These are phyloP conservation scores for Cenchrus fungigraminus DNA, from an alignment of 176 grass and related monocot species.

Conservation along the genomic window DNA sequence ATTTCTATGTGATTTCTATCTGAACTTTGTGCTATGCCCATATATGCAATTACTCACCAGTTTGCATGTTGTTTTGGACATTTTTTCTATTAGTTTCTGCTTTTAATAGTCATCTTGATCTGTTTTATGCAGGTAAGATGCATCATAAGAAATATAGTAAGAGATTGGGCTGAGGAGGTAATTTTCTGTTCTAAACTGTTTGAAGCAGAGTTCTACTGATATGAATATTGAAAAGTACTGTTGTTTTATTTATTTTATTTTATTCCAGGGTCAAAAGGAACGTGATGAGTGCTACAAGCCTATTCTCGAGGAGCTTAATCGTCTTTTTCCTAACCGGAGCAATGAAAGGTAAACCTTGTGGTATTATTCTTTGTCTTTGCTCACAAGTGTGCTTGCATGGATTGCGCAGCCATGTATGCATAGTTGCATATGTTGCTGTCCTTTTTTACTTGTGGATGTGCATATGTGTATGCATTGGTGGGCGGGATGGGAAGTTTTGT, in stretches of 20 bases:
- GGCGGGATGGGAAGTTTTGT: constrained; percentile 18
- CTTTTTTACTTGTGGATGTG: constrained; percentile 5
- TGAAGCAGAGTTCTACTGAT: constrained; percentile 10
- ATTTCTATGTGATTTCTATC: constrained; percentile 11
- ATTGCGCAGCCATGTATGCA: background rate
- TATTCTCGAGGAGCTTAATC: constrained; percentile 89
- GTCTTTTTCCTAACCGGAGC: constrained; percentile 72
- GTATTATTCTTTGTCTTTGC: background rate
- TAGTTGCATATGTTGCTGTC: background rate
- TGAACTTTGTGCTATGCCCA: constrained; percentile 11
- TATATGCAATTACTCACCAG: constrained; percentile 19
- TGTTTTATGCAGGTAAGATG: constrained; percentile 83
- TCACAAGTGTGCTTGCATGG: constrained; percentile 22
- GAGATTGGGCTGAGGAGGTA: constrained; percentile 97
- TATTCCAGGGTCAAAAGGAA: constrained; percentile 85
- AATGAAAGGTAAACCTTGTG: constrained; percentile 58
- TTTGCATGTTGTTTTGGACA: background rate
- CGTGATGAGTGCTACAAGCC: constrained; percentile 96
- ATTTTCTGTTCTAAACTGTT: constrained; percentile 30
- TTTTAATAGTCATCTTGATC: constrained; percentile 29
- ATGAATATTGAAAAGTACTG: constrained; percentile 24
- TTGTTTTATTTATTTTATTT: constrained; percentile 21
- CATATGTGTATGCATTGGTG: constrained; percentile 8
- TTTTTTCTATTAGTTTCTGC: constrained; percentile 10
- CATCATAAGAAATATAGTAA: constrained; percentile 93